Base-by-base conservation (phyloP, 2,329 filamentous ascomycete species). In the Penicillium sp. region DNA sequence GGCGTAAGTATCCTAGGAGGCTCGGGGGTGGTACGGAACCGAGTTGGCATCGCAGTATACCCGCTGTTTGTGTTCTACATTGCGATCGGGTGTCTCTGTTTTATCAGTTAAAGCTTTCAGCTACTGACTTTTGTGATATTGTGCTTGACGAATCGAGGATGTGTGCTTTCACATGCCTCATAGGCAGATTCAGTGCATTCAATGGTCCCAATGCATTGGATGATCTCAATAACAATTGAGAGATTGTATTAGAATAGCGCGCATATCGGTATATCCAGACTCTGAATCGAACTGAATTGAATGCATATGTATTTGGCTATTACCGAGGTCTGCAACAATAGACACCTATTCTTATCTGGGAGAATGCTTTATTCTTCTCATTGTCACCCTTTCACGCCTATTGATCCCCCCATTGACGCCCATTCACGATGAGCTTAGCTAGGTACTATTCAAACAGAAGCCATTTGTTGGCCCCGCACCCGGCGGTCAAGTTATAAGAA, bases 41-140 rank as follows among this genome's bases (percentile, higher is more conserved):
- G 94, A 46, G 92, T 97, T 44, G 90, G 87, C 23, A 86, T 99
- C 68, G 94, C 94, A 16, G 91, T 99, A 19, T 99, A 95, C 70
- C 94, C 94, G 53, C 79, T 99, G 49, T 89, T 97, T 70, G 88
- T 97, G 45, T 99, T 97, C 76, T 99, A 99, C 74, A 79, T 97
- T 54, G 90, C 90, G 32, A 79, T 99, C 63, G 93, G 92, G 49
- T 97, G 91, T 72, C 82, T 99, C 57, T 99, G 94, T 81, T 97
- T 97, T 74, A 96, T 99, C 72, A 97, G 91, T 78, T 96, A 84
- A 71, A 55, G 54, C 27, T 49, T 10, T 30, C 49, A 14, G 23
- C 43, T 39, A 40, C 50, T 45, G 43, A 16, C 38, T 27, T 53
- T 53, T 47, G 51, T 49, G 32, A 41, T 41, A 3, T 5, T 23